phyloP scores from a whole-genome alignment of 495 filamentous ascomycete genomes.

The Choiromyces venosus region DNA sequence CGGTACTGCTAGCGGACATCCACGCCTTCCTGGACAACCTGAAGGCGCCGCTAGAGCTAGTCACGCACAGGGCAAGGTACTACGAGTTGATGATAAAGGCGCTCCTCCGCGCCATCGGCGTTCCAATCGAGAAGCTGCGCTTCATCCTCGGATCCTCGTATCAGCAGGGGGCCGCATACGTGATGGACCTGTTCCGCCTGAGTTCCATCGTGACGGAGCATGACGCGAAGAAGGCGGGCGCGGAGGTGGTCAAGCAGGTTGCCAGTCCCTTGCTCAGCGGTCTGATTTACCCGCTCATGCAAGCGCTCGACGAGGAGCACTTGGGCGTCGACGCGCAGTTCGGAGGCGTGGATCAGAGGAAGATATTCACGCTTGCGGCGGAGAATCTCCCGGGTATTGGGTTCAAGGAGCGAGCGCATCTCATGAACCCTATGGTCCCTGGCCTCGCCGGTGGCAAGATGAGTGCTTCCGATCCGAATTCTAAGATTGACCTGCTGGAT shows the following conservation, averaged over 20 bases:
- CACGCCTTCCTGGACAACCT: slow-evolving; percentile 76
- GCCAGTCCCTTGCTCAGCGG: slow-evolving; percentile 68
- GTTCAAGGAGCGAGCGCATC: slow-evolving; percentile 70
- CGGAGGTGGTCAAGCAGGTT: slow-evolving; percentile 89
- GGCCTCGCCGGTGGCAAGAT: slow-evolving; percentile 66
- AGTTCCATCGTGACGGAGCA: slow-evolving; percentile 55
- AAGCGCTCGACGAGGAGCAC: slow-evolving; percentile 87
- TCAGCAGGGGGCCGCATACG: slow-evolving; percentile 64
- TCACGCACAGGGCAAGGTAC: slow-evolving; percentile 68
- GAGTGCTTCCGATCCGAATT: slow-evolving; percentile 57
- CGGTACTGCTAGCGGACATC: slow-evolving; percentile 74
- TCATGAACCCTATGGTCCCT: slow-evolving; percentile 87
- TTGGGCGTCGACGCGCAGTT: slow-evolving; percentile 77
- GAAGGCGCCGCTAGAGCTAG: slow-evolving; percentile 83
- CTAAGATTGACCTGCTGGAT: slow-evolving; percentile 90
- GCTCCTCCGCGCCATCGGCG: slow-evolving; percentile 63
- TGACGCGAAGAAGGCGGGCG: slow-evolving; percentile 79
- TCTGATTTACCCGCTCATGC: slow-evolving; percentile 81
- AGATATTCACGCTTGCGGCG: slow-evolving; percentile 77
- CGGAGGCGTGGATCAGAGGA: slow-evolving; percentile 78
- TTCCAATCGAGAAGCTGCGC: slow-evolving; percentile 68
- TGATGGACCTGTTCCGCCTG: slow-evolving; percentile 69
- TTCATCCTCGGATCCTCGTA: slow-evolving; percentile 83
- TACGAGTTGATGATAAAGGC: slow-evolving; percentile 63
- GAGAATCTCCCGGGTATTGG: slow-evolving; percentile 67